A percentile compares a stretch with the other conserved stretches of the same genome.
Evolutionary conservation across 495 filamentous ascomycete species (phyloP).

Genomic region (Podospora pseudoanserina): DNA sequence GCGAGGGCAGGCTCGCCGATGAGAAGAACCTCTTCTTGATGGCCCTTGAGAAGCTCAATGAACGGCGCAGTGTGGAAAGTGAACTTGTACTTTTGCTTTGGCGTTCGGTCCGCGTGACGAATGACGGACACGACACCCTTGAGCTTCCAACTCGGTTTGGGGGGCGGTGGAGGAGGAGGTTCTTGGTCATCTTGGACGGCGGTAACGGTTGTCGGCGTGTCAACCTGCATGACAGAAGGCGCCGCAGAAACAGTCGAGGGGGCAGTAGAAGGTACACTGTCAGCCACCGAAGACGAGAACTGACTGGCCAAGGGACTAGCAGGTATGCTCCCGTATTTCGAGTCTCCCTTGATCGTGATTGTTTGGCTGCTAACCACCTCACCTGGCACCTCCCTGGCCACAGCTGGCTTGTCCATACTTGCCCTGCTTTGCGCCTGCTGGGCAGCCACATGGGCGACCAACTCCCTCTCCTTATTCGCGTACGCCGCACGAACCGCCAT

Average conservation of each 20-base stretch:
- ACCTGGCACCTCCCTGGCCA: conserved; percentile 12
- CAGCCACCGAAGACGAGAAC: conserved; percentile 31
- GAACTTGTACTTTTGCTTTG: conserved; percentile 99
- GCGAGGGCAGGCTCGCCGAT: conserved; percentile 87
- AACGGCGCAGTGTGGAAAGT: conserved; percentile 97
- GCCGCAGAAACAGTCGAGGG: conserved; percentile 42
- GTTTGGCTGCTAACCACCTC: conserved; percentile 8
- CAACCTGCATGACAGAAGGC: conserved; percentile 33
- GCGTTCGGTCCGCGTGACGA: conserved; percentile 91
- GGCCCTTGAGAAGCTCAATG: conserved; percentile 86
- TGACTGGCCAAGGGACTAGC: conserved; percentile 34
- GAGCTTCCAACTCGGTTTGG: conserved; percentile 94
- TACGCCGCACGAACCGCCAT: conserved; percentile 30
- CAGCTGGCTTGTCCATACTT: conserved; percentile 31
- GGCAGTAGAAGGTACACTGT: conserved; percentile 41
- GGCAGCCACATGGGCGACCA: conserved; percentile 14
- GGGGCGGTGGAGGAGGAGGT: conserved; percentile 70
- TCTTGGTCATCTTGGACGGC: conserved; percentile 25
- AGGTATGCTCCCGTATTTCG: conserved; percentile 36
- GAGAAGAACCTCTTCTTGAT: conserved; percentile 93
- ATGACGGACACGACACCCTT: conserved; percentile 98
- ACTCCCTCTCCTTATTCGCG: conserved; percentile 36
- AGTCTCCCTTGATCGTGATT: conserved; percentile 19
- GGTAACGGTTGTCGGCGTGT: neutral
- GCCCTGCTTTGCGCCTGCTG: conserved; percentile 32